A percentile compares a stretch with the other conserved stretches of the same genome.
These are phyloP conservation scores for Lactifluus subvellereus DNA, from an alignment of 768 basidiomycete species.

Conservation along the genomic window DNA sequence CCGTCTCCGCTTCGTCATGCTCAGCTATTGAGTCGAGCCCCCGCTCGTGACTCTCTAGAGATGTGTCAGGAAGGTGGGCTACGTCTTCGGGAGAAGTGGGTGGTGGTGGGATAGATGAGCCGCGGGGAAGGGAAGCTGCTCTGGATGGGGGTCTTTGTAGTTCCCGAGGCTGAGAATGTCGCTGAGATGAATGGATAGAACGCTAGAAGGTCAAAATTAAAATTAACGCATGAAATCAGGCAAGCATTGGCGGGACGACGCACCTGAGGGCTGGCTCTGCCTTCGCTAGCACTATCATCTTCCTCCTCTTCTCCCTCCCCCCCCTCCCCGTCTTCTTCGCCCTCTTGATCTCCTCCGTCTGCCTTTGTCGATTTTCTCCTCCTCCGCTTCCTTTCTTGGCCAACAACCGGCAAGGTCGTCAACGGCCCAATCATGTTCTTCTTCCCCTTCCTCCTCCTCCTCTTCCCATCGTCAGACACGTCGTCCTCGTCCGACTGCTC, in stretches of 20 bases:
- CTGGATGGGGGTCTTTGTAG: conserved; percentile 35
- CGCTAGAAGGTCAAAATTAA: conserved; percentile 17
- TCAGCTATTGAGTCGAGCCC: conserved; percentile 61
- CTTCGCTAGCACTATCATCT: conserved; percentile 42
- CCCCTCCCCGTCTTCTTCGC: neutral
- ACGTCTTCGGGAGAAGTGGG: conserved; percentile 31
- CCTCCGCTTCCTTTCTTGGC: conserved; percentile 58
- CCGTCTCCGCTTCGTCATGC: conserved; percentile 44
- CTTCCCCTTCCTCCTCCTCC: conserved; percentile 44
- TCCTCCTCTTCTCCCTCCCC: conserved; percentile 43
- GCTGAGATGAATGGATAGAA: conserved; percentile 25
- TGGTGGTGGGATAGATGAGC: conserved; percentile 42
- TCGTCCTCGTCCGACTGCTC: conserved; percentile 63
- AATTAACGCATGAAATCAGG: conserved; percentile 7
- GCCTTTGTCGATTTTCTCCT: conserved; percentile 37
- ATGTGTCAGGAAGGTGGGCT: conserved; percentile 21
- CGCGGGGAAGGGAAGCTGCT: conserved; percentile 19
- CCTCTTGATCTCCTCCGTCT: conserved; percentile 1
- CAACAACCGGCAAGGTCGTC: conserved; percentile 61
- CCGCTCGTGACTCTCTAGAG: conserved; percentile 39
- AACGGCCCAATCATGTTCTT: conserved; percentile 50
- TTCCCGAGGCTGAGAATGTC: conserved; percentile 21
- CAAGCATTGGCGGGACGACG: conserved; percentile 13
- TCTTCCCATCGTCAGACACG: conserved; percentile 45
- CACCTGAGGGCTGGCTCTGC: conserved; percentile 41